Conservation (phyloP, 108 stramenopile genomes). For the Fragilaria radians region DNA sequence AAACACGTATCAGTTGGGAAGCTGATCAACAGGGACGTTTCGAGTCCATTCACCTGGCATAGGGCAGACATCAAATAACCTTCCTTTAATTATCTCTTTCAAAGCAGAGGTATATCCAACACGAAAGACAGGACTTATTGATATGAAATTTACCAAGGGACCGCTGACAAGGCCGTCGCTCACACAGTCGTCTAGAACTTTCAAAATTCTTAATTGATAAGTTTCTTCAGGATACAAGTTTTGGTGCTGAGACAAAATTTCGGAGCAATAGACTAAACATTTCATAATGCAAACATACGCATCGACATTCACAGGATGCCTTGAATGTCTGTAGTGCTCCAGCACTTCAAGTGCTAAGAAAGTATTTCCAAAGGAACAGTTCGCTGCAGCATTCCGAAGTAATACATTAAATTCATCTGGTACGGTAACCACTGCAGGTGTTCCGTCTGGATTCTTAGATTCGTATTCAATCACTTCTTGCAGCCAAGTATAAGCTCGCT, state of each 20-base stretch:
- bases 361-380: conserved; percentile 10
- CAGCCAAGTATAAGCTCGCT: conserved; percentile 50
- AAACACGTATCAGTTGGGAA: too few species aligned
- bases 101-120: conserved; percentile 48
- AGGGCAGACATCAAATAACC: conserved; percentile 41
- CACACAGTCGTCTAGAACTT: conserved; percentile 41
- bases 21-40: conserved; percentile 28
- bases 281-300: conserved; percentile 45
- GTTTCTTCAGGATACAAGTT: conserved; percentile 19
- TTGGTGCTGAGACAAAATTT: conserved; percentile 31
- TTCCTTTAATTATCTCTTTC: conserved; percentile 19
- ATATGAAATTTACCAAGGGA: conserved; percentile 24
- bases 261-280: conserved; percentile 49
- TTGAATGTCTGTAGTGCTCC: conserved; percentile 30
- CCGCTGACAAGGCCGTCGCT: conserved; percentile 61
- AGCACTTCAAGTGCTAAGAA: conserved; percentile 29
- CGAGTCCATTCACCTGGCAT: conserved; percentile 50
- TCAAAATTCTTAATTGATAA: conserved; percentile 24
- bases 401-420: conserved; percentile 44
- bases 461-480: conserved; percentile 37
- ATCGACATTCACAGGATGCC: conserved; percentile 35
- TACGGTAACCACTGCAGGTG: conserved; percentile 19
- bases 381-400: conserved; percentile 26
- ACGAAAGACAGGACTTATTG: conserved; percentile 25
- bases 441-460: conserved; percentile 28